phyloP scores from a whole-genome alignment of 345 rosid genomes.

The Brassica cretica region DNA sequence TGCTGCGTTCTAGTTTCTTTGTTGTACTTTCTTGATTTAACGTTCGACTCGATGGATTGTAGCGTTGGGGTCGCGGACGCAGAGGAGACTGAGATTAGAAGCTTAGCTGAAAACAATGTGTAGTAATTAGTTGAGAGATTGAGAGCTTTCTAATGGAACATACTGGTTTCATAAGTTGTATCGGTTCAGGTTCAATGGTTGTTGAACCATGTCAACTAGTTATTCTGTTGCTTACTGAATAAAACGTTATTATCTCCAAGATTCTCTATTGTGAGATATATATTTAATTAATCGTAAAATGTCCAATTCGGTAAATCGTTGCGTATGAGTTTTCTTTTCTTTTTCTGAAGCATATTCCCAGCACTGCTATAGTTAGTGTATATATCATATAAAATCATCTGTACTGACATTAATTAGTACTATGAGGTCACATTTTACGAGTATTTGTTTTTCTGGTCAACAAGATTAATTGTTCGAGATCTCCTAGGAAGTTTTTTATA shows the following conservation, averaged over 20 bases:
- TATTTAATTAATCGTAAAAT: background rate
- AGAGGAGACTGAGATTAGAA: constrained; percentile 34
- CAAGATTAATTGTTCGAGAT: constrained; percentile 3
- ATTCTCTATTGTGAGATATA: background rate
- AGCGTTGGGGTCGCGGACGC: constrained; percentile 37
- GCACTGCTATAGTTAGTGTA: background rate
- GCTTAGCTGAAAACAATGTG: constrained; percentile 32
- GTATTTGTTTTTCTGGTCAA: background rate
- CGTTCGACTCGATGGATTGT: constrained; percentile 52
- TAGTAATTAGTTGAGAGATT: constrained; percentile 19
- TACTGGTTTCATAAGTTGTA: constrained; percentile 6
- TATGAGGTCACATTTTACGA: background rate
- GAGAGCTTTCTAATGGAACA: constrained; percentile 13
- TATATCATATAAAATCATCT: background rate
- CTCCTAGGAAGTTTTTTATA: background rate
- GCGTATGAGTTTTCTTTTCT: background rate
- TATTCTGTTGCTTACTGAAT: constrained; percentile 8
- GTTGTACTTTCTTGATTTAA: constrained; percentile 68
- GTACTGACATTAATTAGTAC: background rate
- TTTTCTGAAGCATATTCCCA: background rate
- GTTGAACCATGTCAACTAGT: constrained; percentile 36
- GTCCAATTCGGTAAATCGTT: background rate
- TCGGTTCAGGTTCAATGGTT: constrained; percentile 36
- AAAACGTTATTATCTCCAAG: constrained; percentile 2
- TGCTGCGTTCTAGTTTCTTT: constrained; percentile 58